A percentile compares a stretch with the other conserved stretches of the same genome.
phyloP scores from a whole-genome alignment of 352 stramenopile genomes.

The Phytophthora cryptogea region DNA sequence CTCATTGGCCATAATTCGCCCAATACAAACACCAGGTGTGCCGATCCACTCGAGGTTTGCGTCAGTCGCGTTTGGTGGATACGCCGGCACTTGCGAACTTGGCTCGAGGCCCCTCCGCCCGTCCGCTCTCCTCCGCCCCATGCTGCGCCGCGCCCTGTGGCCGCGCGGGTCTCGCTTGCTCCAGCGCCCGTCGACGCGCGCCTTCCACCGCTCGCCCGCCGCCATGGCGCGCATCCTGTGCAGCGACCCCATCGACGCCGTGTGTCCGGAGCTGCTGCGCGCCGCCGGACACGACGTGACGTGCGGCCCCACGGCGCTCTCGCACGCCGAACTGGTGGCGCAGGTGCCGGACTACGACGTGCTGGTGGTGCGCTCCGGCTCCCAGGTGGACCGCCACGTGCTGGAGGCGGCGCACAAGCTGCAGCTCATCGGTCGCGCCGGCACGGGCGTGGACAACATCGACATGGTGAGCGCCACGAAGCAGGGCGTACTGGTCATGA shows the following conservation, averaged over 20 bases:
- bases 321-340: constrained; percentile 65
- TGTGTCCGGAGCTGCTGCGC: constrained; percentile 81
- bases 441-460: constrained; percentile 95
- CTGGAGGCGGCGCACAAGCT: constrained; percentile 64
- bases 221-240: constrained; percentile 87
- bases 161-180: constrained; percentile 42
- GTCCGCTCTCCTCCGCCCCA: constrained; percentile 15
- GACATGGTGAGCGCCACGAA: constrained; percentile 91
- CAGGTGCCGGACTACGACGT: constrained; percentile 88
- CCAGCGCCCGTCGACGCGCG: constrained; percentile 21
- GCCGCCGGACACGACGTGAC: constrained; percentile 87
- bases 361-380: constrained; percentile 87
- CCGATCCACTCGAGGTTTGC: constrained; percentile 17
- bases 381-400: constrained; percentile 73
- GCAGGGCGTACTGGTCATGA: constrained; percentile 95
- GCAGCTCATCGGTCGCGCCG: constrained; percentile 89
- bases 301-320: constrained; percentile 43
- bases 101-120: background rate
- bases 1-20: constrained; percentile 10
- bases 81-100: constrained; percentile 15
- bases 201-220: constrained; percentile 46
- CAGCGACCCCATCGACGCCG: constrained; percentile 85
- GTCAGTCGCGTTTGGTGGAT: constrained; percentile 8
- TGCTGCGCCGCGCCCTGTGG: constrained; percentile 59
- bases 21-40: constrained; percentile 11